Evolutionary conservation across 768 basidiomycete genomes (phyloP), one percentile per base, ranked within the genome.

Genomic region (Cystofilobasidium bisporidii): DNA sequence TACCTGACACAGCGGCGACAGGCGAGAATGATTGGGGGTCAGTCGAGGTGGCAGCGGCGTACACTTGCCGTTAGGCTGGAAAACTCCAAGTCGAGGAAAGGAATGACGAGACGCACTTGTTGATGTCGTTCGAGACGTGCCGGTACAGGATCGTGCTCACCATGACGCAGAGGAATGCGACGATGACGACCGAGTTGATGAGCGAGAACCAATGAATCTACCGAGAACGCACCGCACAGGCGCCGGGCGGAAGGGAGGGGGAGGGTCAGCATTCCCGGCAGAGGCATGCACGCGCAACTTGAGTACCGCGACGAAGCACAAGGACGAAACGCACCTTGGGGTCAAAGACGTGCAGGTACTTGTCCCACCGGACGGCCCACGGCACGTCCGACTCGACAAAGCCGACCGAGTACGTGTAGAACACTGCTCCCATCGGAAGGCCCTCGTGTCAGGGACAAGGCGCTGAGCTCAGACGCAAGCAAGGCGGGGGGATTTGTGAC

Each of bases 361-460:
- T 87, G 75, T 98, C 94, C 93, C 94, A 98, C 61, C 94, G 82
- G 4, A 92, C 89, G 6, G 91, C 93, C 90, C 91, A 78, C 0
- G 74, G 76, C 12, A 72, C 89, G 69, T 86, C 84, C 32, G 91
- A 93, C 36, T 59, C 22, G 32, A 33, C 32, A 28, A 91, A 97
- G 47, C 84, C 84, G 6, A 98, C 83, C 26, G 86, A 83, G 74
- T 96, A 98, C 0, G 91, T 90, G 73, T 91, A 98, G 26, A 85
- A 84, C 67, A 69, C 30, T 20, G 26, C 58, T 15, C 11, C 20
- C 45, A 20, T 22, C 45, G 20, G 20, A 5, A 11, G 14, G 45
- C 45, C 45, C 20, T 11, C 11, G 5, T 9, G 14, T 11, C 45
- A 18, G 11, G 14, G 20, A 22, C 45, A 22, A 5, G 45, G 45